Percentiles rank a stretch among this genome's conserved stretches.
phyloP scores from a whole-genome alignment of 176 grass and related monocot species.

The Phragmites australis region DNA sequence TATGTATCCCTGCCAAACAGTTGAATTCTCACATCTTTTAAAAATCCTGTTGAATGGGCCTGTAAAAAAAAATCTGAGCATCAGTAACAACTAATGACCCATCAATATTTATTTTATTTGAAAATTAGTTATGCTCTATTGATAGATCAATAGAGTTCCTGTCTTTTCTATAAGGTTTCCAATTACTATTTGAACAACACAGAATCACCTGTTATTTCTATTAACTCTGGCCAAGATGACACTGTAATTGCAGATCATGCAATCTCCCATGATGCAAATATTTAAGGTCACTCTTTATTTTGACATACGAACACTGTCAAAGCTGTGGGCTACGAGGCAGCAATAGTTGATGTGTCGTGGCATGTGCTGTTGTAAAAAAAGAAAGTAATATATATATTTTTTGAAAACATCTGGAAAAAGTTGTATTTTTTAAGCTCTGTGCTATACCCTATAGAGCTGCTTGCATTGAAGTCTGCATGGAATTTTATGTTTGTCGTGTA shows the following conservation, averaged over 20 bases:
- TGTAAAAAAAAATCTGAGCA: neutral
- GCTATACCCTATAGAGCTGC: neutral
- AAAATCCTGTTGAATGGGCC: neutral
- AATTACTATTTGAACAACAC: neutral
- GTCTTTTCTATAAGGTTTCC: neutral
- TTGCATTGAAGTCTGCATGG: neutral
- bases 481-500: neutral
- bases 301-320: neutral
- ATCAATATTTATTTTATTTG: neutral
- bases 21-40: neutral
- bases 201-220: slow-evolving; percentile 5
- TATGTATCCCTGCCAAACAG: neutral
- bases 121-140: neutral
- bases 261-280: neutral
- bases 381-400: neutral
- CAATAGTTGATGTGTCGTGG: neutral
- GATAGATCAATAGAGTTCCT: neutral
- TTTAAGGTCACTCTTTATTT: neutral
- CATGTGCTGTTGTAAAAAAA: slow-evolving; percentile 2
- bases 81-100: neutral
- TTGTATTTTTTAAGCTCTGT: neutral
- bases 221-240: slow-evolving; percentile 18
- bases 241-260: slow-evolving; percentile 11
- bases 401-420: too few relatives aligned
- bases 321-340: neutral